Base-by-base conservation (phyloP, 1,284 basidiomycete species). In the Sanguinoderma infundibulare region DNA sequence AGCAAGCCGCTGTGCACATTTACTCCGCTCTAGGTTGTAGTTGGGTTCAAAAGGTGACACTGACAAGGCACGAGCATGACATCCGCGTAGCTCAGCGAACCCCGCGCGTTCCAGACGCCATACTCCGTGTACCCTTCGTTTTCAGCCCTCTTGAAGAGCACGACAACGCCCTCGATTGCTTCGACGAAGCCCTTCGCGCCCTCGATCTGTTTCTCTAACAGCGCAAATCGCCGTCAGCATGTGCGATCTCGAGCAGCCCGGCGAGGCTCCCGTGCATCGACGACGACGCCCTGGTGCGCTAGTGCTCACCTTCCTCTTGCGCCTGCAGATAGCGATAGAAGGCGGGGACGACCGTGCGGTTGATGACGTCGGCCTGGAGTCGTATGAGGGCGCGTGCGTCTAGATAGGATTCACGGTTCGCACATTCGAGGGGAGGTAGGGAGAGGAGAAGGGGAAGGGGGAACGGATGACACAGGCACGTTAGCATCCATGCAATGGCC, bases 261-360 rank as follows among this genome's bases (percentile, higher is more conserved):
- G 42, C 42, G 42, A 26, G 42, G 24, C 12, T 15, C 42, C 24
- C 42, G 24, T 46, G 24, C 42, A 14, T 46, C 42, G 12, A 15
- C 42, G 24, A 24, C n/a, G n/a, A 35, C 6, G 34, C 34, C 34
- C 12, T 28, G 15, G 15, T 7, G 17, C 6, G 5, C 46, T 34
- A 28, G 12, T n/a, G 34, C 67, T 32, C 50, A 69, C 72, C 70
- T 66, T 67, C 64, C 26, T 87, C 85, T 73, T 92, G 92, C 0
- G 90, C 87, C 77, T 94, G 91, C 12, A 94, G 80, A 70, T 83
- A 92, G 26, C 89, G 85, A 69, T 94, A 94, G 76, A 94, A 94
- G 0, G 88, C 81, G 2, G 92, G 91, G 10, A 94, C 81, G 47
- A 94, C 73, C 20, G 75, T 74, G 6, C 87, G 86, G 66, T 84